phyloP scores from a whole-genome alignment of 805 yeast species.

The Wickerhamiella shivajii region DNA sequence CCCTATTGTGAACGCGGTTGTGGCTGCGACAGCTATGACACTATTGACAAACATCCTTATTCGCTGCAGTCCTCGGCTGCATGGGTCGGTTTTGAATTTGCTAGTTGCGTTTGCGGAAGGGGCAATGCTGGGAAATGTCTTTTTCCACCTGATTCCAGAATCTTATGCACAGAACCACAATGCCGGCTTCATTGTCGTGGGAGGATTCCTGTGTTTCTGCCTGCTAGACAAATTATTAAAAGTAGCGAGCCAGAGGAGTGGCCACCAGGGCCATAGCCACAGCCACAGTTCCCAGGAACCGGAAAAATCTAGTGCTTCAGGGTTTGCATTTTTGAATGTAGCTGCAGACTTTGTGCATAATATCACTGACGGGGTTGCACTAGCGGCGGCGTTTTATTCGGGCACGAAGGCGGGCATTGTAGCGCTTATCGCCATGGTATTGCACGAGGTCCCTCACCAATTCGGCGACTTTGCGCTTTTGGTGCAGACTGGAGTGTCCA shows the following conservation, averaged over 20 bases:
- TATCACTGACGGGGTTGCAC: constrained; percentile 63
- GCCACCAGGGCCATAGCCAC: constrained; percentile 36
- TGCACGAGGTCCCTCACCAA: constrained; percentile 73
- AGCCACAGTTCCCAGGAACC: constrained; percentile 11
- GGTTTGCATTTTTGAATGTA: constrained; percentile 49
- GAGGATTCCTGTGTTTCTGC: constrained; percentile 46
- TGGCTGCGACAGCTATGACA: constrained; percentile 51
- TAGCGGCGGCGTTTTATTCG: constrained; percentile 54
- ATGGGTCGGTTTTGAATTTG: constrained; percentile 35
- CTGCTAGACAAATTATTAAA: constrained; percentile 47
- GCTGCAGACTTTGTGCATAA: constrained; percentile 63
- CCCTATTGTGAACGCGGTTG: constrained; percentile 46
- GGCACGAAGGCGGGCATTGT: constrained; percentile 48
- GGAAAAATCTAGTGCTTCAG: constrained; percentile 21
- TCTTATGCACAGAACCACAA: constrained; percentile 40
- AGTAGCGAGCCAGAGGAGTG: constrained; percentile 27
- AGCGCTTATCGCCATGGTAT: constrained; percentile 54
- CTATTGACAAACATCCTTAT: constrained; percentile 48
- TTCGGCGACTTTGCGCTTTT: constrained; percentile 67
- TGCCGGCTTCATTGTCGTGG: constrained; percentile 40
- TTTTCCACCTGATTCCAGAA: constrained; percentile 52
- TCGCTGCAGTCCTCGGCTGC: constrained; percentile 37
- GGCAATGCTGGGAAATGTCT: constrained; percentile 60
- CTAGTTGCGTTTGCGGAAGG: constrained; percentile 65
- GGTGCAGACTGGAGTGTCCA: constrained; percentile 53